These are phyloP conservation scores for Podospora pseudopauciseta DNA, from an alignment of 495 filamentous ascomycete species.

Conservation along the genomic window DNA sequence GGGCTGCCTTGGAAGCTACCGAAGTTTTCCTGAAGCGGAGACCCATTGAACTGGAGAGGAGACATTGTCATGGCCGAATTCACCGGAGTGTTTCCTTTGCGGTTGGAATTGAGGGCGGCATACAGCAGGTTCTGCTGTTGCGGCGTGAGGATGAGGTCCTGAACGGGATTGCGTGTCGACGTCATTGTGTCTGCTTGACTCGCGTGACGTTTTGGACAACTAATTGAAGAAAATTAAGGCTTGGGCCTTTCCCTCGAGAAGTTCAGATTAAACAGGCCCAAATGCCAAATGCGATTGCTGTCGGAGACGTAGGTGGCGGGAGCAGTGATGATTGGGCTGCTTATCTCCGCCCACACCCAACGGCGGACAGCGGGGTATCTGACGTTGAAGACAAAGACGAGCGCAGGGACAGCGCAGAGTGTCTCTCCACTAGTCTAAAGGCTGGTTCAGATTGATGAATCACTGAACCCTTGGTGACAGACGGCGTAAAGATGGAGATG, in stretches of 20 bases:
- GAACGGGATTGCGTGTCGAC: conserved; percentile 40
- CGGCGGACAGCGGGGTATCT: conserved; percentile 7
- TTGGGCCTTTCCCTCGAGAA: not conserved
- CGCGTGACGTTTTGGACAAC: conserved; percentile 8
- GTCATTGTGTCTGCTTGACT: conserved; percentile 40
- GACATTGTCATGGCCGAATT: conserved; percentile 46
- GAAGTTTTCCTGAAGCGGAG: conserved; percentile 41
- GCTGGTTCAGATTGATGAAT: not conserved
- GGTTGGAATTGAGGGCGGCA: conserved; percentile 82
- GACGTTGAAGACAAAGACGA: conserved; percentile 8
- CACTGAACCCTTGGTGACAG: not conserved
- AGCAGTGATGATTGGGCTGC: not conserved
- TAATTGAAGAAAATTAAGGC: not conserved
- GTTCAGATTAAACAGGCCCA: not conserved
- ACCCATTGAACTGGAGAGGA: conserved; percentile 51
- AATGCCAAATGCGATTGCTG: not conserved
- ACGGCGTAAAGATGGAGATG: not conserved
- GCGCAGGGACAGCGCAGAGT: not conserved
- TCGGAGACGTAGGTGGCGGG: not conserved
- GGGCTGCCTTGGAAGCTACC: conserved; percentile 66
- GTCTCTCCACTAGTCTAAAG: conserved; percentile 2
- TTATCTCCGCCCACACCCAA: conserved; percentile 14
- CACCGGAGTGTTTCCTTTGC: conserved; percentile 28
- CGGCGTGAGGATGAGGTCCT: conserved; percentile 61
- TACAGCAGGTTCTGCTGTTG: conserved; percentile 85